Percentiles rank a stretch among this genome's conserved stretches.
These are phyloP conservation scores for Potentilla sterilis DNA, from an alignment of 306 rosid species.

Conservation along the genomic window DNA sequence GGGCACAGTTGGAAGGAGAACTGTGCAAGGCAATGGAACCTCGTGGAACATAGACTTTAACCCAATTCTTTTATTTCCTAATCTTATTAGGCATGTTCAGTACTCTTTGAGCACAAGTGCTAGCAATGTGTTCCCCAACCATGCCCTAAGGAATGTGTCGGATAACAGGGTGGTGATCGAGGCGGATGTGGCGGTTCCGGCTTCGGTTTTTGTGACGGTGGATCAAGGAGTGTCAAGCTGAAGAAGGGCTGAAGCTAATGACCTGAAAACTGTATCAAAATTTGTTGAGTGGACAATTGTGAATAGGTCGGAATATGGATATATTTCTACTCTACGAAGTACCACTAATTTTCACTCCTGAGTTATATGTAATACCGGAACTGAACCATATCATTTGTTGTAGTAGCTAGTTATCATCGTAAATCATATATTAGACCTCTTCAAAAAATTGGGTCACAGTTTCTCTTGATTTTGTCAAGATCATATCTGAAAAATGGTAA, in stretches of 20 bases:
- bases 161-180: conserved; percentile 60
- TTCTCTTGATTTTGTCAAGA: background rate
- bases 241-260: conserved; percentile 15
- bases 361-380: background rate
- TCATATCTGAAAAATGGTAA: background rate
- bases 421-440: background rate
- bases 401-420: too few species aligned
- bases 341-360: background rate
- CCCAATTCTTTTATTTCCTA: conserved; percentile 55
- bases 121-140: conserved; percentile 44
- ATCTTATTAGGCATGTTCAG: conserved; percentile 69
- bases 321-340: background rate
- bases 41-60: conserved; percentile 72
- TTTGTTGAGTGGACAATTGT: conserved; percentile 27
- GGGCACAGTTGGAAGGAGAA: conserved; percentile 56
- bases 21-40: conserved; percentile 58
- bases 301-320: conserved; percentile 22
- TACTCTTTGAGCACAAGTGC: conserved; percentile 46
- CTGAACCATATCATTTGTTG: background rate
- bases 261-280: conserved; percentile 4
- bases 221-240: conserved; percentile 50
- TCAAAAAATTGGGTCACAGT: background rate
- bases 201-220: conserved; percentile 51
- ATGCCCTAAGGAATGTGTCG: conserved; percentile 57
- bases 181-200: conserved; percentile 47